Evolutionary conservation across 805 yeast species (phyloP).

Genomic region (Myxozyma mucilagina): DNA sequence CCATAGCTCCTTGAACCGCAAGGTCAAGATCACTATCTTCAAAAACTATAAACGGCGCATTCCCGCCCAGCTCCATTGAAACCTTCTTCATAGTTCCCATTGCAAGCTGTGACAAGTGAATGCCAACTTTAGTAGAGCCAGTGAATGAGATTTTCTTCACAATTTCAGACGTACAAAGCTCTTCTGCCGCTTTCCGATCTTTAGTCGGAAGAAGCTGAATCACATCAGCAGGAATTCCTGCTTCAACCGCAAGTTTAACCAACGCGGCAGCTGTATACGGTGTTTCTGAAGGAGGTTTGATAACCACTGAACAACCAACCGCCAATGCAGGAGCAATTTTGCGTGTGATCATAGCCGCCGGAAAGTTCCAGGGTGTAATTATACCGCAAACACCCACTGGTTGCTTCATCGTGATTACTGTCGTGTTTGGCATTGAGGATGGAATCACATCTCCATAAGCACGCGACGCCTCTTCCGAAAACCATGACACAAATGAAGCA

Average conservation of each 20-base stretch:
- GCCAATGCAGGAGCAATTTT: constrained; percentile 71
- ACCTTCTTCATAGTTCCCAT: constrained; percentile 64
- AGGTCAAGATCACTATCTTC: constrained; percentile 68
- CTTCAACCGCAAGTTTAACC: constrained; percentile 59
- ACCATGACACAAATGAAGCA: constrained; percentile 87
- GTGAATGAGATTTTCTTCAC: constrained; percentile 73
- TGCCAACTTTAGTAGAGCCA: constrained; percentile 76
- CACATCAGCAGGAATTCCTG: constrained; percentile 72
- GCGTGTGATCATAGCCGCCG: constrained; percentile 52
- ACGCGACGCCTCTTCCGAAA: constrained; percentile 77
- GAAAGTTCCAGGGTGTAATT: constrained; percentile 84
- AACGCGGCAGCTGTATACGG: constrained; percentile 73
- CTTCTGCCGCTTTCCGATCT: constrained; percentile 45
- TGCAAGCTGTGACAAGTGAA: constrained; percentile 61
- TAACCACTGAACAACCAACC: constrained; percentile 71
- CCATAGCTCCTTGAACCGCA: constrained; percentile 66
- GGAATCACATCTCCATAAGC: constrained; percentile 61
- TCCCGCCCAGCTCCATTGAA: constrained; percentile 77
- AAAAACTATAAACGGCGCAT: constrained; percentile 78
- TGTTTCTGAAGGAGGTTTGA: constrained; percentile 77
- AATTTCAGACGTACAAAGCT: constrained; percentile 57
- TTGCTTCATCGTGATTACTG: constrained; percentile 62
- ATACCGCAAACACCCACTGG: constrained; percentile 82
- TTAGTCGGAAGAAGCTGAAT: constrained; percentile 58
- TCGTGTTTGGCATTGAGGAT: constrained; percentile 38